phyloP scores from a whole-genome alignment of 2,329 filamentous ascomycete species.

The Talaromyces sp. region DNA sequence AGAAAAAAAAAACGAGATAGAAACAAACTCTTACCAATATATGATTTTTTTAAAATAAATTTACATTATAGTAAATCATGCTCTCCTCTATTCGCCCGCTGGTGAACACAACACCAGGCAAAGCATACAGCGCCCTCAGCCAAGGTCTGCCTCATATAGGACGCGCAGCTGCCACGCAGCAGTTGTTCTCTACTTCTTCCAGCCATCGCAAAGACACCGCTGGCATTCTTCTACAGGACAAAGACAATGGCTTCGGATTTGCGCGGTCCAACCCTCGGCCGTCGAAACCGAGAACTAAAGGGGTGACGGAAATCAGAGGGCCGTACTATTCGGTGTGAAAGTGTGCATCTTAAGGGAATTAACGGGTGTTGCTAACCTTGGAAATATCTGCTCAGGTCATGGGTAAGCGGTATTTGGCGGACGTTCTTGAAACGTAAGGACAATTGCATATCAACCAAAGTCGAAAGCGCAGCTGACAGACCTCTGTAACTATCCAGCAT shows the following conservation, averaged over 20 bases:
- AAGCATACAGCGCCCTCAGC: neutral
- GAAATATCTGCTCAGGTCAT: constrained; percentile 30
- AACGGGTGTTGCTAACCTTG: neutral
- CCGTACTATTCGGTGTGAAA: constrained; percentile 47
- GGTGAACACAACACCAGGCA: neutral
- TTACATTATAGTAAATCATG: neutral
- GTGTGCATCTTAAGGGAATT: neutral
- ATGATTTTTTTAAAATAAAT: neutral
- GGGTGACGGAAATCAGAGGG: constrained; percentile 51
- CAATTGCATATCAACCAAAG: neutral
- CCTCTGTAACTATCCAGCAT: constrained; percentile 29
- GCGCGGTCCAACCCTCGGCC: constrained; percentile 44
- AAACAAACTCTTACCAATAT: neutral
- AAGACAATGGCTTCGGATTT: constrained; percentile 46
- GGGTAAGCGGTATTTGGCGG: constrained; percentile 47
- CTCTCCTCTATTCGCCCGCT: neutral
- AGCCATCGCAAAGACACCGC: neutral
- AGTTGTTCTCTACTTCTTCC: neutral
- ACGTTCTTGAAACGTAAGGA: constrained; percentile 47
- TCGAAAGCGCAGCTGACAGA: neutral
- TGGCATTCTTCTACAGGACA: constrained; percentile 42
- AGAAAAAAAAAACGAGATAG: neutral
- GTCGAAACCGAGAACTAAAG: constrained; percentile 44
- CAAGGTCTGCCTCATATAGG: neutral
- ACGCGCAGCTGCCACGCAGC: neutral